Base-by-base conservation (phyloP, 169 alveolate species). In the Babesia sp. region DNA sequence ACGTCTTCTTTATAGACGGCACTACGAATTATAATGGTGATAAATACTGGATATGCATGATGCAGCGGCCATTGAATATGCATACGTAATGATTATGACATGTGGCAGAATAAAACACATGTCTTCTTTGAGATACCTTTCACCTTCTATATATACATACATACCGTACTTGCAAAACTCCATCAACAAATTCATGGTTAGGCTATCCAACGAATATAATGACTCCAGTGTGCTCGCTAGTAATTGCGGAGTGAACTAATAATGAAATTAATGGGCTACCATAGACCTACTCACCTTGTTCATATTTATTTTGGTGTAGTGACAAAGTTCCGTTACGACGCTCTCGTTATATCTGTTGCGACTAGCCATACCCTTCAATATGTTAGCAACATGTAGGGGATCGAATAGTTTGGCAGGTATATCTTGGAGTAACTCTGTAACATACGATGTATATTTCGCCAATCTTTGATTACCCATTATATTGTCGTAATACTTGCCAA, bases 211-310 rank as follows among this genome's bases (percentile, higher is more conserved):
- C 34, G 26, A 22, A 24, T 18, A 11, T 0, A 70, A 39, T 20
- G 87, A 79, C 14, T 60, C 48, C 11, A 70, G 34, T 2, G 78
- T 34, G 16, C 83, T 69, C 14, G 71, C 33, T 41, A 79, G 68
- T 28, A 79, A 67, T 18, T 79, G 87, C 24, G 61, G n/a, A 8
- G 72, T 31, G 45, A 79, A 79, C 87, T 79, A 64, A 41, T 2
- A 3, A 42, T 59, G 2, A 11, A 14, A 31, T 28, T 20, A n/a
- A 8, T 26, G 26, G 2, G 0, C 26, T 29, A 1, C n/a, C 9
- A 37, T 55, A 24, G 24, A 8, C 11, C 39, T 1, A 9, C 4
- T 1, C 16, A 57, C 67, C 67, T 16, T 57, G 18, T 4, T 0
- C 45, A 57, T 57, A 18, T 57, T 57, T 28, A 5, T 16, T 24